Evolutionary conservation across 2,329 filamentous ascomycete species (phyloP).

Genomic region (Fusarium concolor): DNA sequence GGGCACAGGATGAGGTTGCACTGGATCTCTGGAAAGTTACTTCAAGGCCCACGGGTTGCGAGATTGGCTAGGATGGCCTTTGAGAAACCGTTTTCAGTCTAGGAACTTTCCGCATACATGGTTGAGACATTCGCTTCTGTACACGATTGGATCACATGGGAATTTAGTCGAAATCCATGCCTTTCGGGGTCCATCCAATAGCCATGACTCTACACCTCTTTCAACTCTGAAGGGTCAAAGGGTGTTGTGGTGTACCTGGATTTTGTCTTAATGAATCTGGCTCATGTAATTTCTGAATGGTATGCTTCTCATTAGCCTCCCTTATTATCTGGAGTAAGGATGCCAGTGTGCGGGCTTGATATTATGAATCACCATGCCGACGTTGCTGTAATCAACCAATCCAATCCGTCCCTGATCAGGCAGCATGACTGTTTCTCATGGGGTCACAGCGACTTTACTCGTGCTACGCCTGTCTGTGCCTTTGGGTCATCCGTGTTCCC

Average conservation of each 20-base stretch:
- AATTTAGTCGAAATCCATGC: constrained; percentile 20
- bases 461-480: constrained; percentile 29
- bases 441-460: constrained; percentile 27
- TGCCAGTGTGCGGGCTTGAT: constrained; percentile 13
- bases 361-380: constrained; percentile 42
- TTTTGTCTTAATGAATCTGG: constrained; percentile 12
- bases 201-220: constrained; percentile 17
- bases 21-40: constrained; percentile 36
- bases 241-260: constrained; percentile 17
- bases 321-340: constrained; percentile 30
- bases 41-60: background rate
- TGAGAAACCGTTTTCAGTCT: constrained; percentile 16
- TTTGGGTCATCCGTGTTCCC: constrained; percentile 27
- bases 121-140: constrained; percentile 19
- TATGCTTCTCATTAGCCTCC: constrained; percentile 32
- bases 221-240: constrained; percentile 3
- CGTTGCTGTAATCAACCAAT: constrained; percentile 9
- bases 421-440: constrained; percentile 26
- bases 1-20: constrained; percentile 26
- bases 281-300: constrained; percentile 26
- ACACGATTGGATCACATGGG: constrained; percentile 30
- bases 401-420: constrained; percentile 17
- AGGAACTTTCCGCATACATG: constrained; percentile 28
- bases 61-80: constrained; percentile 17
- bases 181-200: constrained; percentile 28